Conservation (phyloP, 1,284 basidiomycete genomes). For the Ustilago bromivora region DNA sequence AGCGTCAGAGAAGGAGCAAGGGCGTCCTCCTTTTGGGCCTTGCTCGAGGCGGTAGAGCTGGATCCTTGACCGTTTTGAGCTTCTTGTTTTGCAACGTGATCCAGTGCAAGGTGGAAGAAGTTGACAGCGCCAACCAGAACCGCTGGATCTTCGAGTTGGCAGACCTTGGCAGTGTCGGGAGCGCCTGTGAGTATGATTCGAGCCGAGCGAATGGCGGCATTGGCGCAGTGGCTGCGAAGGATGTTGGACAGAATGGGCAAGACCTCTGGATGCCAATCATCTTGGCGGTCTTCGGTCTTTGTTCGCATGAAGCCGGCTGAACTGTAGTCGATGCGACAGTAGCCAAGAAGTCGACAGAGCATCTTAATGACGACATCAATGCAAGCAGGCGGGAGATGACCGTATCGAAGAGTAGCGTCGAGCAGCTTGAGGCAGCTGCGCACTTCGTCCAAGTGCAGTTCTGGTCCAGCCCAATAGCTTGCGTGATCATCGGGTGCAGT, state of each 20-base stretch:
- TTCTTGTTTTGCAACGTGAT: constrained; percentile 52
- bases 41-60: constrained; percentile 10
- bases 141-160: constrained; percentile 48
- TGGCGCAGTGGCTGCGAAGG: constrained; percentile 66
- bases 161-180: background rate
- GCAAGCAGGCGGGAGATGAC: constrained; percentile 60
- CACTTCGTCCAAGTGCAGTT: constrained; percentile 60
- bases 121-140: constrained; percentile 62
- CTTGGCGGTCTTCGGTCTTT: constrained; percentile 28
- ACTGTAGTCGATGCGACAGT: constrained; percentile 40
- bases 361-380: constrained; percentile 54
- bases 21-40: constrained; percentile 50
- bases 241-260: constrained; percentile 57
- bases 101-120: constrained; percentile 60
- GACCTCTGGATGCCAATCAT: constrained; percentile 47
- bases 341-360: constrained; percentile 63
- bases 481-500: constrained; percentile 17
- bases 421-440: constrained; percentile 57
- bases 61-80: constrained; percentile 33
- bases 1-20: constrained; percentile 57
- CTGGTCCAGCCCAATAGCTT: constrained; percentile 41
- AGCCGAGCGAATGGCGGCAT: constrained; percentile 58
- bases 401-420: constrained; percentile 63
- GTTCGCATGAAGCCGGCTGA: constrained; percentile 31
- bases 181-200: constrained; percentile 43